These are phyloP conservation scores for Podila minutissima DNA, from an alignment of 192 early-diverging fungal species.

Conservation along the genomic window DNA sequence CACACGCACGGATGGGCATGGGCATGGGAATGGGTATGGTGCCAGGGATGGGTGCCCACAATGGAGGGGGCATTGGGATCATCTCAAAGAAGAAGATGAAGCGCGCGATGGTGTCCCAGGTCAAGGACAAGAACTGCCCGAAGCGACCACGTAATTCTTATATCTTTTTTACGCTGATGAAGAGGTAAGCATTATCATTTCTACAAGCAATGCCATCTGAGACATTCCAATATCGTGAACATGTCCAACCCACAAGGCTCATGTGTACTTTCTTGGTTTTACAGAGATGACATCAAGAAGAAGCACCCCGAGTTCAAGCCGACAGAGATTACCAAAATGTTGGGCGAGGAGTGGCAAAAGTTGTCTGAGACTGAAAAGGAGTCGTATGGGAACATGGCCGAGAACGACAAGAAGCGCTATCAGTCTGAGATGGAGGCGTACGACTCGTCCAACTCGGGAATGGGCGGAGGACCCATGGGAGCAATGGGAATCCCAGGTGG, in stretches of 20 bases:
- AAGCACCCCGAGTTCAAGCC: conserved; percentile 53
- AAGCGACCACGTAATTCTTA: conserved; percentile 54
- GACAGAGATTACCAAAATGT: conserved; percentile 52
- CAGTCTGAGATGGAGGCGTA: conserved; percentile 49
- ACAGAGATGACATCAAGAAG: conserved; percentile 52
- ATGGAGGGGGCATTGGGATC: conserved; percentile 2
- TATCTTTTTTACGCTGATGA: conserved; percentile 47
- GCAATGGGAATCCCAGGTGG: conserved; percentile 7
- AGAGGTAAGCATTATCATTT: conserved; percentile 34
- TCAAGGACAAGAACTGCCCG: conserved; percentile 56
- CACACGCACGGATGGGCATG: neutral
- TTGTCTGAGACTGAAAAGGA: conserved; percentile 52
- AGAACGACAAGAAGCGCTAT: conserved; percentile 53
- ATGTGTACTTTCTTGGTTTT: neutral
- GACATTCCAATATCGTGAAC: neutral
- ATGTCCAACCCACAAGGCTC: neutral
- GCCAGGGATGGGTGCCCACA: conserved; percentile 1
- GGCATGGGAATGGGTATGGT: conserved; percentile 28
- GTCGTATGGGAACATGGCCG: conserved; percentile 47
- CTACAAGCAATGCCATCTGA: neutral
- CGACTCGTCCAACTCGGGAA: conserved; percentile 8
- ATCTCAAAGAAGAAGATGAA: conserved; percentile 45
- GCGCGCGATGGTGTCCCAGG: conserved; percentile 11
- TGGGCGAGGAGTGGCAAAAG: conserved; percentile 54
- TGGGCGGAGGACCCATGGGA: neutral